A percentile compares a stretch with the other conserved stretches of the same genome.
These are phyloP conservation scores for Trichophyton equinum DNA, from an alignment of 2,329 filamentous ascomycete genomes.

Conservation along the genomic window DNA sequence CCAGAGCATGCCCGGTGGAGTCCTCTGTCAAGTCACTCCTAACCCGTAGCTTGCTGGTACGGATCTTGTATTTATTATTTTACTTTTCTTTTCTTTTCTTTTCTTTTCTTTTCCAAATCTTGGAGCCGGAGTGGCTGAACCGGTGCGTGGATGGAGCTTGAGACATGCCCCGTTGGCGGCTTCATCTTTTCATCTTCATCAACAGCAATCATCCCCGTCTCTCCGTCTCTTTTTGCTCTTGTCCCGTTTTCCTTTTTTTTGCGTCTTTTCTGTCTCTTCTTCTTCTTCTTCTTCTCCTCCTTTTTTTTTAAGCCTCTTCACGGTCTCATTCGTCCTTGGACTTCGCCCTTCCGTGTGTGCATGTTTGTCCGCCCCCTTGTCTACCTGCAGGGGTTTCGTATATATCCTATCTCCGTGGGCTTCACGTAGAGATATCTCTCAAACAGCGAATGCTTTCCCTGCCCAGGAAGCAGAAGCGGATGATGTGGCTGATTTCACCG, in stretches of 20 bases:
- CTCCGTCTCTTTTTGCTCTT: too few relatives aligned
- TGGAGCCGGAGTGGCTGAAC: constrained; percentile 1
- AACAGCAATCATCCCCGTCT: too few relatives aligned
- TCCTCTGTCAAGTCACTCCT: neutral
- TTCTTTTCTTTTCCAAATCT: neutral
- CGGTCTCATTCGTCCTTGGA: neutral
- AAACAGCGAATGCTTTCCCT: neutral
- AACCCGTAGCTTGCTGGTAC: neutral
- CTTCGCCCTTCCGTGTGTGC: neutral
- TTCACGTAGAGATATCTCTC: neutral
- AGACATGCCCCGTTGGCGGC: neutral
- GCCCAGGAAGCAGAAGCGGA: neutral
- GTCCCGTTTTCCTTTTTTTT: too few relatives aligned
- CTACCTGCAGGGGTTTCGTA: neutral
- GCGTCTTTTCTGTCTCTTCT: too few relatives aligned
- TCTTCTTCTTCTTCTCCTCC: neutral
- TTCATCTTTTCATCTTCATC: neutral
- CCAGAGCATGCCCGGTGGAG: neutral
- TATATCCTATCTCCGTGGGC: neutral
- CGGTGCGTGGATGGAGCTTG: constrained; percentile 1
- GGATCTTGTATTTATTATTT: neutral
- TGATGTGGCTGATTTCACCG: constrained; percentile 5
- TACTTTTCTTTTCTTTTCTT: neutral
- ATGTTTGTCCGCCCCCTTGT: neutral
- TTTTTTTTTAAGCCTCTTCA: neutral